Base-by-base conservation (phyloP, 179 eudicot species). In the Monotropa hypopitys region DNA sequence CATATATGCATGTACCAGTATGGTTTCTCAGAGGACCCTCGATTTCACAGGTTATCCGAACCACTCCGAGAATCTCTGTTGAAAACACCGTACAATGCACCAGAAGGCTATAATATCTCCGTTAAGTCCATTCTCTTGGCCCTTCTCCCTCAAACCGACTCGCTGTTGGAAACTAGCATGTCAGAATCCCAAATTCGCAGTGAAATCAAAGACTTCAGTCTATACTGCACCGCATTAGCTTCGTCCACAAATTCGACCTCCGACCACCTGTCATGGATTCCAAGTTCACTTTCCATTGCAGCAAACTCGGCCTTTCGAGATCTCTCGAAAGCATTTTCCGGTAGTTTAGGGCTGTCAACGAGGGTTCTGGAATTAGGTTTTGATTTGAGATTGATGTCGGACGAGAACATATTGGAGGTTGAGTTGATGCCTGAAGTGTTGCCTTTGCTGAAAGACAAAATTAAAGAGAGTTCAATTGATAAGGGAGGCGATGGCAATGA, bases 381-480 rank as follows among this genome's bases (percentile, higher is more conserved):
- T 69, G 78, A 76, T 76, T 79, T 76, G 85, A 65, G 82, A 38
- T 77, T 71, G 46, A 11, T 67, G 40, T 20, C 65, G 26, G 84
- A 79, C 18, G 88, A 89, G 79, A 81, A 80, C 88, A 85, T 65
- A 72, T 85, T 94, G 78, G 86, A 82, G 81, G 67, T 87, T 66
- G 95, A 94, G 54, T 88, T 94, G 86, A 72, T 92, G 72, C 92
- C 91, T 49, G 83, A 86, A 59, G 86, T 89, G 23, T 75, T 94
- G 71, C 93, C 93, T 79, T 77, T 85, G 81, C 65, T 92, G 70
- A 94, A 94, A 79, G 87, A 77, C 63, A 83, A 63, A 30, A 90
- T 94, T 61, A 92, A 86, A 86, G 93, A 91, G 83, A 91, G 97
- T 46, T 86, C 91, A 8, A 76, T 91, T 80, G 88, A 82, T 80